Conservation (phyloP, 2,329 filamentous ascomycete species). For the Arthroderma uncinatum region DNA sequence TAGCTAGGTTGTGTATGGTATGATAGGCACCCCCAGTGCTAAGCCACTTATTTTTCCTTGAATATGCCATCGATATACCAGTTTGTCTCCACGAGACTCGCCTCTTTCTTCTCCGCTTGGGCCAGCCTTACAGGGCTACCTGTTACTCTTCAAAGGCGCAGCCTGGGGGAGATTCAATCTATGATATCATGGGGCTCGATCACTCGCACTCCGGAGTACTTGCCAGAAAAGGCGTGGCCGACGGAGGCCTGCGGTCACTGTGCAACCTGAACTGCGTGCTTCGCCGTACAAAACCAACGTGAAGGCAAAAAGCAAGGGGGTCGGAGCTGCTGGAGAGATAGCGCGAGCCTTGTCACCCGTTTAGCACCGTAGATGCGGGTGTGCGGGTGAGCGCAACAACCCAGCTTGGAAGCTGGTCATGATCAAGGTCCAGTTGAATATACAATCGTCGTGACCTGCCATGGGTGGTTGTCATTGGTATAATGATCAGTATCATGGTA, state of each 20-base stretch:
- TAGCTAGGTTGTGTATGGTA: neutral
- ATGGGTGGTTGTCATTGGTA: constrained; percentile 3
- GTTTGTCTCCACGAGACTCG: neutral
- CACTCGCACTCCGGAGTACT: neutral
- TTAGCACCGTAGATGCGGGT: neutral
- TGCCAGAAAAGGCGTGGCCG: neutral
- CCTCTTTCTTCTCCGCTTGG: neutral
- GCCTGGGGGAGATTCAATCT: neutral
- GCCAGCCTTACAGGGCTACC: neutral
- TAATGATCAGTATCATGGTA: constrained; percentile 6
- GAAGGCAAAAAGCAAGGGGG: neutral
- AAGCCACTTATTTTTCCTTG: constrained; percentile 1
- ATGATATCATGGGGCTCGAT: constrained; percentile 3
- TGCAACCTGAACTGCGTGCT: neutral
- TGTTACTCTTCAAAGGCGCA: too few relatives aligned
- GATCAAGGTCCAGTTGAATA: neutral
- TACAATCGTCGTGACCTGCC: constrained; percentile 1
- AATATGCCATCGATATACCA: neutral
- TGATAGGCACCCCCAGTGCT: neutral
- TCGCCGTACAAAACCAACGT: neutral
- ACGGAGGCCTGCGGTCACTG: neutral
- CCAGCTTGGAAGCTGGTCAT: neutral
- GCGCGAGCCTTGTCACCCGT: constrained; percentile 2
- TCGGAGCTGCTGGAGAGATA: neutral
- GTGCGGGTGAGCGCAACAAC: neutral